Conservation (phyloP, 2,329 filamentous ascomycete species). For the Waltergamsia citrina region DNA sequence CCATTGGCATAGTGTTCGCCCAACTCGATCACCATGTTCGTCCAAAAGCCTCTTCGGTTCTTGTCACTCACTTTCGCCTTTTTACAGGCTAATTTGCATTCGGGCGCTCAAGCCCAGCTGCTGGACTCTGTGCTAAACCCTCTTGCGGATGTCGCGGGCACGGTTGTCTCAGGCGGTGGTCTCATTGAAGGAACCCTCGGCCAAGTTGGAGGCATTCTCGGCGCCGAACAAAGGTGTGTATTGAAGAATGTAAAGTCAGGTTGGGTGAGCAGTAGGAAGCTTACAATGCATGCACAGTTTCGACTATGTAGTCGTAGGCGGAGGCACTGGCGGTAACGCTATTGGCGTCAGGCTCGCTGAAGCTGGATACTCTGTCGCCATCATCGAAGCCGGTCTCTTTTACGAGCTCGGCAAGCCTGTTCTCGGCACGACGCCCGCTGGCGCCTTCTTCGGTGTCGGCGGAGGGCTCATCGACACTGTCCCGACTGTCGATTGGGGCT, state of each 20-base stretch:
- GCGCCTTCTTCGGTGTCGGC: constrained; percentile 12
- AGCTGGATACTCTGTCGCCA: constrained; percentile 47
- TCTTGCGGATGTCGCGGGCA: neutral
- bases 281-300: no score
- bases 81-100: neutral
- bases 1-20: no score
- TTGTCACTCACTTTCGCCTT: neutral
- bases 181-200: constrained; percentile 1
- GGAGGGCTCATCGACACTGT: constrained; percentile 9
- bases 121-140: constrained; percentile 1
- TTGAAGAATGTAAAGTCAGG: constrained; percentile 26
- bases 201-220: constrained; percentile 1
- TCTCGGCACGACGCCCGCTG: constrained; percentile 17
- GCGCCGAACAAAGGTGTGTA: constrained; percentile 5
- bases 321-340: constrained; percentile 50
- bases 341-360: constrained; percentile 48
- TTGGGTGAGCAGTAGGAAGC: constrained; percentile 17
- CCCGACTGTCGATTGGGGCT: constrained; percentile 37
- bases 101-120: neutral
- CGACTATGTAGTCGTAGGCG: constrained; percentile 54
- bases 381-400: constrained; percentile 47
- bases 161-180: neutral
- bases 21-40: no score
- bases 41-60: no score
- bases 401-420: constrained; percentile 38